These are phyloP conservation scores for Penicillium soppii DNA, from an alignment of 495 filamentous ascomycete genomes.

Conservation along the genomic window DNA sequence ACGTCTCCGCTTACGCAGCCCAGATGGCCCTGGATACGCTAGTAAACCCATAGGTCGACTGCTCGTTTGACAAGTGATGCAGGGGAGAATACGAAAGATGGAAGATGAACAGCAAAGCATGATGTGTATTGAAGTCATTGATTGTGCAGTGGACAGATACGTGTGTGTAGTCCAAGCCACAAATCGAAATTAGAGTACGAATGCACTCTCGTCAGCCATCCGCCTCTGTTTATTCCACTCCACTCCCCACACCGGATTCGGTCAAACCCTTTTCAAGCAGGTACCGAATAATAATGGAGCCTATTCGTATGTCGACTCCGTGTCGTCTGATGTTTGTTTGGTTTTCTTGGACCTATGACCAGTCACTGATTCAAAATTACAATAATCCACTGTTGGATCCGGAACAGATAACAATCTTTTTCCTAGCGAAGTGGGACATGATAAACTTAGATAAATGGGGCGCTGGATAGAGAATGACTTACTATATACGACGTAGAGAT, in stretches of 20 bases:
- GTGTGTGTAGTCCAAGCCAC: background rate
- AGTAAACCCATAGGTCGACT: background rate
- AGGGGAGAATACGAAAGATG: background rate
- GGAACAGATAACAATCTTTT: background rate
- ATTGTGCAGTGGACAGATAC: background rate
- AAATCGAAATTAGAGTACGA: background rate
- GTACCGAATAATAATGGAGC: background rate
- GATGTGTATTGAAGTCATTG: background rate
- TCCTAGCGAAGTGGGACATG: background rate
- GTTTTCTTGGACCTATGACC: too few species aligned
- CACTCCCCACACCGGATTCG: slow-evolving; percentile 1
- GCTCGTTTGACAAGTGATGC: background rate
- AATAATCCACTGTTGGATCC: background rate
- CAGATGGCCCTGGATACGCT: background rate
- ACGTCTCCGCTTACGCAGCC: slow-evolving; percentile 31
- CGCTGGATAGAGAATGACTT: too few species aligned
- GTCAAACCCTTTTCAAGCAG: background rate
- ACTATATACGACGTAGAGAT: too few species aligned
- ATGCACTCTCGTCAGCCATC: background rate
- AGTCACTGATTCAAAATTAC: background rate
- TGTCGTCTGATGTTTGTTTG: background rate
- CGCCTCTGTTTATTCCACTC: background rate
- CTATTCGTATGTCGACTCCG: background rate
- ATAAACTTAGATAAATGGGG: background rate
- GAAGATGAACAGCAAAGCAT: background rate